A percentile compares a stretch with the other conserved stretches of the same genome.
phyloP scores from a whole-genome alignment of 75 land plant species.

The Selaginella moellendorffii region DNA sequence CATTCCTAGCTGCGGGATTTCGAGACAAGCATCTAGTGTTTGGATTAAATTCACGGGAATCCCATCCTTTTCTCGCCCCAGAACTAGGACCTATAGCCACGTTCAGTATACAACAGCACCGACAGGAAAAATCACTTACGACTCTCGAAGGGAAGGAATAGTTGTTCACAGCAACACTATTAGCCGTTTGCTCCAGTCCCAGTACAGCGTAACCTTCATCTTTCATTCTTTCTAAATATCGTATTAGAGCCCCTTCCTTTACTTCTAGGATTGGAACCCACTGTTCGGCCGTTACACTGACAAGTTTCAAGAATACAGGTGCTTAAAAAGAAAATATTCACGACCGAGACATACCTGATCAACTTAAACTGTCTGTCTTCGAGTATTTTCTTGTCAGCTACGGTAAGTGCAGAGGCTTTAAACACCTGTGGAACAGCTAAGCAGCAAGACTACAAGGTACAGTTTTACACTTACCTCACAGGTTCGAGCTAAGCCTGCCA shows the following conservation, averaged over 20 bases:
- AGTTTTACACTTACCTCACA: conserved; percentile 57
- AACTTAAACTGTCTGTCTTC: conserved; percentile 81
- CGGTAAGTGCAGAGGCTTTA: conserved; percentile 51
- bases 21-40: conserved; percentile 67
- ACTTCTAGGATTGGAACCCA: conserved; percentile 84
- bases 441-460: too few species aligned
- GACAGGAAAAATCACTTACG: conserved; percentile 22
- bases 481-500: conserved; percentile 90
- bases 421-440: conserved; percentile 63
- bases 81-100: not conserved
- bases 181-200: conserved; percentile 91
- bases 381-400: conserved; percentile 49
- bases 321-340: too few species aligned
- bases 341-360: conserved; percentile 37
- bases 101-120: not conserved
- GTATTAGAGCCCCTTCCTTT: conserved; percentile 40
- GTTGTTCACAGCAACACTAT: conserved; percentile 47
- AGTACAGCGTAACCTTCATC: conserved; percentile 55
- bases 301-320: too few species aligned
- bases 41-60: conserved; percentile 79
- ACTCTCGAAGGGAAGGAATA: conserved; percentile 53
- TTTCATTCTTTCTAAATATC: conserved; percentile 48
- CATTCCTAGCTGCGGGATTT: conserved; percentile 79
- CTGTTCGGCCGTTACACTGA: conserved; percentile 46
- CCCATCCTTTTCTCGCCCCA: conserved; percentile 85